Evolutionary conservation across 208 protist genomes (phyloP).

Genomic region (Phytomonas serpens): DNA sequence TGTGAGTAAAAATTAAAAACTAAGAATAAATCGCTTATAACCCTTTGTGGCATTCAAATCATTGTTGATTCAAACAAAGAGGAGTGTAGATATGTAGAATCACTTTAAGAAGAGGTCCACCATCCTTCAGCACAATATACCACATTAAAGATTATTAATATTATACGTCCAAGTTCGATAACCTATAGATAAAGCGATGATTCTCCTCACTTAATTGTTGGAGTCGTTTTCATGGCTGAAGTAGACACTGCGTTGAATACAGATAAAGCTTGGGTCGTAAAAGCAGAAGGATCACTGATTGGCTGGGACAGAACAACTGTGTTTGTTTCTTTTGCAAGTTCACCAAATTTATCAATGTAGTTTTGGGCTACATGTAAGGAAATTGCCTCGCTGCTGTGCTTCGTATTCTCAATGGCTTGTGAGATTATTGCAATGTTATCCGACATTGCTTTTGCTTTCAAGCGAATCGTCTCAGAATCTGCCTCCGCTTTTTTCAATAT

Average conservation of each 20-base stretch:
- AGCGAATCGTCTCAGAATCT: constrained; percentile 49
- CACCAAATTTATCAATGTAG: constrained; percentile 89
- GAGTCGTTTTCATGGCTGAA: constrained; percentile 20
- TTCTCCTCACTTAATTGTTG: constrained; percentile 10
- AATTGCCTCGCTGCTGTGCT: constrained; percentile 59
- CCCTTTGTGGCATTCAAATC: background rate
- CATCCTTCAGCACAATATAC: background rate
- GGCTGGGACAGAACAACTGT: constrained; percentile 93
- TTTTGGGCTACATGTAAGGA: constrained; percentile 83
- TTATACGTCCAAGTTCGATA: background rate
- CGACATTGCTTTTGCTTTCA: constrained; percentile 48
- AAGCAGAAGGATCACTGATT: constrained; percentile 74
- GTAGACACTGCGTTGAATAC: constrained; percentile 61
- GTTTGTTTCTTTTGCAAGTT: constrained; percentile 89
- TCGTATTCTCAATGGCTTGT: constrained; percentile 27
- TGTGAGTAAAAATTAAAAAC: constrained; percentile 11
- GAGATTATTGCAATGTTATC: constrained; percentile 62
- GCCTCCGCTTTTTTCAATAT: constrained; percentile 43
- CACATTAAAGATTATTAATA: background rate
- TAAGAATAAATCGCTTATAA: background rate
- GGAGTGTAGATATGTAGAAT: background rate
- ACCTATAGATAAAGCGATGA: background rate
- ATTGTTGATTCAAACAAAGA: background rate
- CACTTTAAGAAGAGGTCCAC: background rate
- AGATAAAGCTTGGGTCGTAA: constrained; percentile 91